Evolutionary conservation across 2,329 filamentous ascomycete species (phyloP).

Genomic region (Talaromyces pinophilus): DNA sequence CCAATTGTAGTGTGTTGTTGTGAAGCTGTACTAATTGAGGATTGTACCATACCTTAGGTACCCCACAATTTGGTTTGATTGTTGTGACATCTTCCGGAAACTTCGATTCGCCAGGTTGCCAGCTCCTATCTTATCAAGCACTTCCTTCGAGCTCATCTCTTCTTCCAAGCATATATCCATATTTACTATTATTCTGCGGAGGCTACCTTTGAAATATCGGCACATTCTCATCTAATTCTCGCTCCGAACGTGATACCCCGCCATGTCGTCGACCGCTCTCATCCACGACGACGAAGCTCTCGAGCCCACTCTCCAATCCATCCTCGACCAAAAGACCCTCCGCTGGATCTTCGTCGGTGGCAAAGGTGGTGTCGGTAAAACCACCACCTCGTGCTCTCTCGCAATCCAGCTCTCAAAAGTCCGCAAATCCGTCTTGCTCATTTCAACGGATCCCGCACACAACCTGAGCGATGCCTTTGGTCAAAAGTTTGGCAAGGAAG

Average conservation of each 20-base stretch:
- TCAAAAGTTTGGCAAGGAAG: constrained; percentile 99
- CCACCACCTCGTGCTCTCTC: constrained; percentile 97
- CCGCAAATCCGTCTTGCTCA: constrained; percentile 92
- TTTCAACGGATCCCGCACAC: constrained; percentile 97
- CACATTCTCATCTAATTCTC: not conserved
- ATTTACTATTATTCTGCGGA: not conserved
- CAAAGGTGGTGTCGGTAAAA: constrained; percentile 98
- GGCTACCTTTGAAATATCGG: not conserved
- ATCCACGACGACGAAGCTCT: constrained; percentile 67
- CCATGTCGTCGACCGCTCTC: constrained; percentile 46
- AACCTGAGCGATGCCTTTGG: constrained; percentile 97
- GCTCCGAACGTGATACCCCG: not conserved
- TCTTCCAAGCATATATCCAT: not conserved
- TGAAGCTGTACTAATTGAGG: not conserved
- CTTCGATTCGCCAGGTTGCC: constrained; percentile 30
- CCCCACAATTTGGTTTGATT: constrained; percentile 13
- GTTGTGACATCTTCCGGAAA: constrained; percentile 33
- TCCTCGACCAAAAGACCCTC: constrained; percentile 91
- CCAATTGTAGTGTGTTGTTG: not conserved
- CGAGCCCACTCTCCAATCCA: constrained; percentile 89
- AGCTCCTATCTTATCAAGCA: not conserved
- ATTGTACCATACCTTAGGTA: not conserved
- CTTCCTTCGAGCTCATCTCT: not conserved
- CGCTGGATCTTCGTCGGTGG: constrained; percentile 99
- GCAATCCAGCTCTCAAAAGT: constrained; percentile 96